These are phyloP conservation scores for Parietichytrium sp. DNA, from an alignment of 108 stramenopile species.

Conservation along the genomic window DNA sequence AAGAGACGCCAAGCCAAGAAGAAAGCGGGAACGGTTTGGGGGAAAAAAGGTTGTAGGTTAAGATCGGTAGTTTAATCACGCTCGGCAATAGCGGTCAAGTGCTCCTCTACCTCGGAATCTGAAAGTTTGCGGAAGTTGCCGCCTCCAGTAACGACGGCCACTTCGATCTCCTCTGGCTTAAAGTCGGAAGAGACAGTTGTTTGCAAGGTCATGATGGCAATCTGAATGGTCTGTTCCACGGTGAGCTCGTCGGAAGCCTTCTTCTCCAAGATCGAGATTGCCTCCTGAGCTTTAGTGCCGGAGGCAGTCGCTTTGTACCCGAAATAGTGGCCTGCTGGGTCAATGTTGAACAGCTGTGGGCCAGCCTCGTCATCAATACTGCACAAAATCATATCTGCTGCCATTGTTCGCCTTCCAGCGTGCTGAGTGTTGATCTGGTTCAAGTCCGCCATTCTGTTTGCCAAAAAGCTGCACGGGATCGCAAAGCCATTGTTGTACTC, in stretches of 20 bases:
- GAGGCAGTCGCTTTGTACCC: slow-evolving; percentile 89
- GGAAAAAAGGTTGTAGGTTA: too few relatives aligned
- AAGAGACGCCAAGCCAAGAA: too few relatives aligned
- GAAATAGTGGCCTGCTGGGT: slow-evolving; percentile 95
- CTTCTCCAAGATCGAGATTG: slow-evolving; percentile 96
- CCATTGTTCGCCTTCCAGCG: slow-evolving; percentile 85
- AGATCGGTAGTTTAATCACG: slow-evolving; percentile 43
- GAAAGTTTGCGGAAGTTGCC: slow-evolving; percentile 67
- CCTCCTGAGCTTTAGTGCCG: slow-evolving; percentile 95
- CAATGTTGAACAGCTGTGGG: slow-evolving; percentile 90
- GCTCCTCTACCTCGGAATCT: slow-evolving; percentile 89
- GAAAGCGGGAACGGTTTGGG: too few relatives aligned
- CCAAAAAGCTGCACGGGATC: slow-evolving; percentile 81
- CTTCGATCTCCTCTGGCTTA: slow-evolving; percentile 90
- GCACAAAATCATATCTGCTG: slow-evolving; percentile 79
- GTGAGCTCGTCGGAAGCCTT: slow-evolving; percentile 71
- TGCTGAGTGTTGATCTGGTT: slow-evolving; percentile 96
- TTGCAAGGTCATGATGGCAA: slow-evolving; percentile 87
- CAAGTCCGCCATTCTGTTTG: slow-evolving; percentile 93
- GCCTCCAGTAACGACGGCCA: slow-evolving; percentile 73
- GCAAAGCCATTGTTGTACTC: slow-evolving; percentile 90
- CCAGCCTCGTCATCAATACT: slow-evolving; percentile 96
- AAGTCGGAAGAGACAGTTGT: slow-evolving; percentile 91
- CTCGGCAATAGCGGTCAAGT: slow-evolving; percentile 97
- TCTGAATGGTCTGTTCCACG: slow-evolving; percentile 69